Base-by-base conservation (phyloP, 2,329 filamentous ascomycete genomes). In the Penicillium sp. region DNA sequence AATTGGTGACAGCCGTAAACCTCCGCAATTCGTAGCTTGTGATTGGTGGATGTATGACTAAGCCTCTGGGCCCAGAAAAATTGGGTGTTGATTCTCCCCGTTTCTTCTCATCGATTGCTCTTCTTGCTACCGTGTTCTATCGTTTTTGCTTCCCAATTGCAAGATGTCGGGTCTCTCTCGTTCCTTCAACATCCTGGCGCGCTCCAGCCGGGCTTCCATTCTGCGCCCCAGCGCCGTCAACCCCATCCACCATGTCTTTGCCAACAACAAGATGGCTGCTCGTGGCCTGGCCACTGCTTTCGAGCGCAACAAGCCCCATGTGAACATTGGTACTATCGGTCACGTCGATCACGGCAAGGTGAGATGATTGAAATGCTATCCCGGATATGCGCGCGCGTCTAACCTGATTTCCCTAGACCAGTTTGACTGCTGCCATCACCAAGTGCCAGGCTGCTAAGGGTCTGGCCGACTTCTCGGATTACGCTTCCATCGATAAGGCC, bases 331-430 rank as follows among this genome's bases (percentile, higher is more conserved):
- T 77, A 99, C 95, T 69, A 99, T 99, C 81, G 95, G 95, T 70
- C 95, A 99, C 84, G 95, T 99, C 80, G 95, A 99, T 86, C 93
- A 99, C 82, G 93, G 93, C 83, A 99, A 99, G 90, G 93, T 96
- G 81, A 65, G 74, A 56, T 35, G 21, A 16, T 46, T 63, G 46
- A 47, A 55, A 45, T 39, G 33, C 33, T 16, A 55, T 59, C 52
- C 56, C 52, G 27, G 43, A 22, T 9, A 29, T n/a, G 44, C 31
- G 43, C 37, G 39, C 19, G 29, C 46, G 49, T 57, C 57, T 62
- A 58, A 65, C 56, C 60, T 55, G 57, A 60, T 59, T 59, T 55
- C 49, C 64, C 52, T 73, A 98, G 95, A 99, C 95, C 57, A 99
- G 95, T 63, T 87, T 99, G 75, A 98, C 95, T 68, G 95, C 95